phyloP scores from a whole-genome alignment of 768 basidiomycete species.

The Mycena rosella region DNA sequence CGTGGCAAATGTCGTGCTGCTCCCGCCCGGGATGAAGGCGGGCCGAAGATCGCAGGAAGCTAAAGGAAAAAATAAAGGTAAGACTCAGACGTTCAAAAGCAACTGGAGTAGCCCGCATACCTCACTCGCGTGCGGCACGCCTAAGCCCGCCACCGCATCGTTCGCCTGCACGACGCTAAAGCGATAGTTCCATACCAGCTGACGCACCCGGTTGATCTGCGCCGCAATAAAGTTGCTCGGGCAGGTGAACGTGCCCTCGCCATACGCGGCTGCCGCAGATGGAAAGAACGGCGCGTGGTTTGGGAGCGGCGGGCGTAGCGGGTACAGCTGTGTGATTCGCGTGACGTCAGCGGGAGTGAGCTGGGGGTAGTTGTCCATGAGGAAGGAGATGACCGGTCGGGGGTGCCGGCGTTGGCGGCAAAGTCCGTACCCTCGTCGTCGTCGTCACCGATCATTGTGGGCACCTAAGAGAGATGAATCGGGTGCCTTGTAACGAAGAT shows the following conservation, averaged over 20 bases:
- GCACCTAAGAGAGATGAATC: conserved; percentile 20
- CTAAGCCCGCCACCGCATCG: conserved; percentile 16
- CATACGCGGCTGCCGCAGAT: conserved; percentile 20
- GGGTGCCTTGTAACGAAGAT: conserved; percentile 5
- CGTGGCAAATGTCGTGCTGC: conserved; percentile 24
- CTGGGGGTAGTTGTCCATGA: conserved; percentile 21
- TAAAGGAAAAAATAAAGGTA: conserved; percentile 11
- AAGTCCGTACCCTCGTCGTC: neutral
- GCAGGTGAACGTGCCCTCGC: conserved; percentile 25
- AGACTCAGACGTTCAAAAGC: conserved; percentile 6
- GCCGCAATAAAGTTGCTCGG: conserved; percentile 28
- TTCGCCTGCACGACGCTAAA: conserved; percentile 30
- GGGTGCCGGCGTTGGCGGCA: conserved; percentile 20
- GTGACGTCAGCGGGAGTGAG: conserved; percentile 17
- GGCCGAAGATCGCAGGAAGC: conserved; percentile 26
- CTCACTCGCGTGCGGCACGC: conserved; percentile 27
- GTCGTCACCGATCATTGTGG: conserved; percentile 23
- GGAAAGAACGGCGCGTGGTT: conserved; percentile 25
- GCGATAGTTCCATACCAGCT: conserved; percentile 28
- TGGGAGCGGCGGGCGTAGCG: conserved; percentile 19
- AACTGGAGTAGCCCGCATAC: conserved; percentile 16
- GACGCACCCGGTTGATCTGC: conserved; percentile 16
- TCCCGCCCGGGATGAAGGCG: conserved; percentile 23
- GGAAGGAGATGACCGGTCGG: conserved; percentile 22
- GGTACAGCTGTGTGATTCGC: conserved; percentile 22